Evolutionary conservation across 331 rosid species (phyloP).

Genomic region (Rhamnella rubrinervis): DNA sequence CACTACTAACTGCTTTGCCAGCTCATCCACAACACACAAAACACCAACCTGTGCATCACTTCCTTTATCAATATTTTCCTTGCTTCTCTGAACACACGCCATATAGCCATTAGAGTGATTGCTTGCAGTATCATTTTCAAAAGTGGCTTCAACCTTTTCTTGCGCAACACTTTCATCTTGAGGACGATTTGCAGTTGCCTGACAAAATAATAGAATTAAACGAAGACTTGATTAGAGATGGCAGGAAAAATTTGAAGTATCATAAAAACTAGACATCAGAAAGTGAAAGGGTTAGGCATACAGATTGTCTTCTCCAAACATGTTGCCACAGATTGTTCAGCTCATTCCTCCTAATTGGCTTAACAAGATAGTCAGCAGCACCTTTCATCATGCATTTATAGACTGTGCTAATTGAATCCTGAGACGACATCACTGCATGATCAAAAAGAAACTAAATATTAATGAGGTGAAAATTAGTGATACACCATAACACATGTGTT

Average conservation of each 20-base stretch:
- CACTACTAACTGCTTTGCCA: conserved; percentile 1
- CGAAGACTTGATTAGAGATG: conserved; percentile 11
- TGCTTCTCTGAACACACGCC: conserved; percentile 53
- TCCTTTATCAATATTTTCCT: conserved; percentile 69
- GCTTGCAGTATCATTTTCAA: conserved; percentile 72
- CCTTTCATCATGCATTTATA: conserved; percentile 93
- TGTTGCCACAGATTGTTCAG: conserved; percentile 96
- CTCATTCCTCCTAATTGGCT: conserved; percentile 90
- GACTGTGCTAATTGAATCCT: conserved; percentile 83
- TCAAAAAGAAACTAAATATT: conserved; percentile 14
- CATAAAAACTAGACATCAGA: background rate
- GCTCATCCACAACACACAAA: conserved; percentile 8
- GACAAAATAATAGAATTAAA: conserved; percentile 27
- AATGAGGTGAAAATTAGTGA: conserved; percentile 2
- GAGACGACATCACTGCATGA: conserved; percentile 87
- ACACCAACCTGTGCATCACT: conserved; percentile 88
- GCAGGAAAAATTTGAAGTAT: background rate
- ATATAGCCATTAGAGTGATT: conserved; percentile 60
- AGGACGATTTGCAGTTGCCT: conserved; percentile 51
- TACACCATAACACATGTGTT: conserved; percentile 12
- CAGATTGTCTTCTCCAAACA: conserved; percentile 97
- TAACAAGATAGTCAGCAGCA: conserved; percentile 95
- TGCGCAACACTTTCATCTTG: conserved; percentile 63
- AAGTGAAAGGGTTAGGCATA: conserved; percentile 32
- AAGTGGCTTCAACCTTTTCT: conserved; percentile 66